A percentile compares a stretch with the other conserved stretches of the same genome.
Conservation (phyloP, 768 basidiomycete species). For the Lactifluus volemus region DNA sequence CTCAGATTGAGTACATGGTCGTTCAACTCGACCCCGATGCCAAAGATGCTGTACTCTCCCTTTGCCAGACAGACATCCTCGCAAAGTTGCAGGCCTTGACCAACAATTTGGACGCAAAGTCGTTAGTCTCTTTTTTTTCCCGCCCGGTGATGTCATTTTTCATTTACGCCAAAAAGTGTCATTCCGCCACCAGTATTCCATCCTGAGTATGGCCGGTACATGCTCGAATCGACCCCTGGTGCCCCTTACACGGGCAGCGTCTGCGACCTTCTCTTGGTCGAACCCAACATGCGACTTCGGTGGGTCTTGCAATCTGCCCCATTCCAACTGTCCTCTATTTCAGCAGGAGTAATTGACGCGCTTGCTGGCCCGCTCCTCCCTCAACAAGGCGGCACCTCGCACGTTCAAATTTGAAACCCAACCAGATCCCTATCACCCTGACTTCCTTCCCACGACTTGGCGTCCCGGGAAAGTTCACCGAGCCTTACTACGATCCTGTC, state of each 20-base stretch:
- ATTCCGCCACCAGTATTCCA: constrained; percentile 73
- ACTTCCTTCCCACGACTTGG: constrained; percentile 95
- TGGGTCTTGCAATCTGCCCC: constrained; percentile 21
- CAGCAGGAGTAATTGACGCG: neutral
- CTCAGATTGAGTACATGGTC: constrained; percentile 94
- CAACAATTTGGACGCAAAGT: constrained; percentile 50
- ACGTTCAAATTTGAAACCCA: constrained; percentile 67
- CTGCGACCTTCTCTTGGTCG: constrained; percentile 79
- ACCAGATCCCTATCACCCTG: constrained; percentile 87
- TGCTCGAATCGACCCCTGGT: constrained; percentile 97
- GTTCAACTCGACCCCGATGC: constrained; percentile 69
- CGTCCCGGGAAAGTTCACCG: constrained; percentile 82
- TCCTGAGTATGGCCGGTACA: constrained; percentile 97
- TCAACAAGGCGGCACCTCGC: constrained; percentile 67
- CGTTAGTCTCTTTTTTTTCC: constrained; percentile 35
- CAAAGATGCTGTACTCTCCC: constrained; percentile 79
- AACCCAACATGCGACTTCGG: constrained; percentile 94
- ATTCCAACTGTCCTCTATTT: neutral
- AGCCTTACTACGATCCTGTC: constrained; percentile 72
- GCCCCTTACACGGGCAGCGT: constrained; percentile 88
- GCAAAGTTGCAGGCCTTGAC: constrained; percentile 64
- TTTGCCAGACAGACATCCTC: constrained; percentile 94
- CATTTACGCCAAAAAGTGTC: neutral
- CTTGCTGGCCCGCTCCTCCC: neutral
- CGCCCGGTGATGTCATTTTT: neutral